These are phyloP conservation scores for Lasiosphaeria hispida DNA, from an alignment of 495 filamentous ascomycete genomes.

Conservation along the genomic window DNA sequence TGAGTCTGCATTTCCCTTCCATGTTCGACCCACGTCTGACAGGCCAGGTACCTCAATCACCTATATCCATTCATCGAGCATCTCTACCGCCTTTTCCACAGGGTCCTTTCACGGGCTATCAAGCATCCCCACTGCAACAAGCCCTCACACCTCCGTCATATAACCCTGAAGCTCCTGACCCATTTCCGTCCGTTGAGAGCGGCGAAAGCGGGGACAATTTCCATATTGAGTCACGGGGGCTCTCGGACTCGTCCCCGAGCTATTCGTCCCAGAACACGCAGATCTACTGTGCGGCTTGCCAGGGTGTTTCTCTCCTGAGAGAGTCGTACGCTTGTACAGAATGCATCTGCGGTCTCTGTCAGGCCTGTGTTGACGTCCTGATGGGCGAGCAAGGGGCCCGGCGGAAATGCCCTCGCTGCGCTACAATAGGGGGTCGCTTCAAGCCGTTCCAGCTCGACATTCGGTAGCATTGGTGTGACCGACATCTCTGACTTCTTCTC, in stretches of 20 bases:
- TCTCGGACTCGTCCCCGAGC: slow-evolving; percentile 54
- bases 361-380: slow-evolving; percentile 77
- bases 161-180: slow-evolving; percentile 61
- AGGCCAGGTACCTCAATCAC: slow-evolving; percentile 64
- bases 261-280: slow-evolving; percentile 63
- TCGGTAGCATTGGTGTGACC: slow-evolving; percentile 35
- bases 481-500: neutral
- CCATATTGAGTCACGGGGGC: slow-evolving; percentile 54
- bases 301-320: slow-evolving; percentile 65
- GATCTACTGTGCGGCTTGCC: slow-evolving; percentile 85
- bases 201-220: slow-evolving; percentile 63
- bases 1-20: slow-evolving; percentile 48
- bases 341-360: slow-evolving; percentile 88
- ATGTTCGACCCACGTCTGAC: slow-evolving; percentile 39
- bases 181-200: slow-evolving; percentile 81
- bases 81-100: slow-evolving; percentile 72
- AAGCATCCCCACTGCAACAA: slow-evolving; percentile 82
- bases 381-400: slow-evolving; percentile 60
- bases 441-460: slow-evolving; percentile 67
- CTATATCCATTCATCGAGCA: slow-evolving; percentile 64
- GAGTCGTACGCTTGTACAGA: slow-evolving; percentile 91
- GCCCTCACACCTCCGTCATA: slow-evolving; percentile 79
- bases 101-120: slow-evolving; percentile 67
- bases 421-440: slow-evolving; percentile 64
- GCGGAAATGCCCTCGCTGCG: slow-evolving; percentile 63